A percentile compares a stretch with the other conserved stretches of the same genome.
phyloP scores from a whole-genome alignment of 2,329 filamentous ascomycete species.

The Apiospora koreana region DNA sequence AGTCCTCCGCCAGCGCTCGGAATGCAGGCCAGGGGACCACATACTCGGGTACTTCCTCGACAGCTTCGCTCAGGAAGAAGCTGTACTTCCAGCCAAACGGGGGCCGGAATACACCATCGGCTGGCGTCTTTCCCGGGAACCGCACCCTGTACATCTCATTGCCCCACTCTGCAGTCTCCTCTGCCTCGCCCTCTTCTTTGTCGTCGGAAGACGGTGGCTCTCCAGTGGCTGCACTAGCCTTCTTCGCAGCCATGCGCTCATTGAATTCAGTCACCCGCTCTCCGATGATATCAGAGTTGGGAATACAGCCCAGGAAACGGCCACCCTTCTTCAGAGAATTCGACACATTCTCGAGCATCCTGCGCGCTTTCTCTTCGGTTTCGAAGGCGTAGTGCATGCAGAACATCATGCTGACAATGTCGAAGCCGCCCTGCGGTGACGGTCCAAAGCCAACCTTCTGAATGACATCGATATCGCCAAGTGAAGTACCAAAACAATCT shows the following conservation, averaged over 20 bases:
- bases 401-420: conserved; percentile 99
- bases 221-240: conserved; percentile 24
- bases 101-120: conserved; percentile 88
- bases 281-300: conserved; percentile 91
- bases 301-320: conserved; percentile 90
- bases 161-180: conserved; percentile 78
- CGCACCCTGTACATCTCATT: conserved; percentile 91
- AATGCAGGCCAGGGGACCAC: conserved; percentile 99
- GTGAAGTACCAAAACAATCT: conserved; percentile 85
- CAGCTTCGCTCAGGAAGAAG: conserved; percentile 93
- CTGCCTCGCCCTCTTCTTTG: conserved; percentile 60
- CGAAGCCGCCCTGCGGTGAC: conserved; percentile 79
- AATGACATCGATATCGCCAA: conserved; percentile 81
- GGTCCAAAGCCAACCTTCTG: conserved; percentile 85
- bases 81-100: conserved; percentile 98
- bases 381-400: conserved; percentile 99
- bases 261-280: conserved; percentile 78
- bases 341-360: conserved; percentile 92
- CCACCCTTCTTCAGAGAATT: conserved; percentile 91
- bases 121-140: conserved; percentile 80
- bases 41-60: conserved; percentile 95
- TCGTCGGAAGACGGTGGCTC: conserved; percentile 32
- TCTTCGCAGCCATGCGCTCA: conserved; percentile 49
- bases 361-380: conserved; percentile 82
- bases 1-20: conserved; percentile 91